These are phyloP conservation scores for Pisolithus orientalis DNA, from an alignment of 768 basidiomycete species.

Conservation along the genomic window DNA sequence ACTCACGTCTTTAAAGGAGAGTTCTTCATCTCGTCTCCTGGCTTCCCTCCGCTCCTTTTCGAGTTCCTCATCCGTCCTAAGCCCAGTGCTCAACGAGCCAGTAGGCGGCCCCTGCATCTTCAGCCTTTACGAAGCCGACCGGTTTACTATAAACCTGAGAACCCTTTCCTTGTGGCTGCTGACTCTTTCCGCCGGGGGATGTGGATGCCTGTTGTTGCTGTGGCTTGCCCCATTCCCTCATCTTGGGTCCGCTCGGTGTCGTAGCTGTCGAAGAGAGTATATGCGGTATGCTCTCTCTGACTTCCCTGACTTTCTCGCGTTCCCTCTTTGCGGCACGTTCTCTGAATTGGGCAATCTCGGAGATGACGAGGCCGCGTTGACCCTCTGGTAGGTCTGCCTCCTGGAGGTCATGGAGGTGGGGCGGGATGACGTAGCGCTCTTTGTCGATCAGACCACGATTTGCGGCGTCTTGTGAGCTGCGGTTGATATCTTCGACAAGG, in stretches of 20 bases:
- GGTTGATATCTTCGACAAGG: slow-evolving; percentile 66
- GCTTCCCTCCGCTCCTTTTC: slow-evolving; percentile 78
- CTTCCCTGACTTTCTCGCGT: slow-evolving; percentile 81
- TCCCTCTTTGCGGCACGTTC: slow-evolving; percentile 90
- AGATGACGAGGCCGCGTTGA: slow-evolving; percentile 84
- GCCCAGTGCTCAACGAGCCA: slow-evolving; percentile 29
- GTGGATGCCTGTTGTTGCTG: slow-evolving; percentile 31
- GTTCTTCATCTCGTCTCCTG: slow-evolving; percentile 71
- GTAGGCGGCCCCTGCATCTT: slow-evolving; percentile 37
- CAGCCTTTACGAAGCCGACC: slow-evolving; percentile 75
- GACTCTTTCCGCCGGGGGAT: slow-evolving; percentile 30
- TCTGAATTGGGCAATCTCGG: slow-evolving; percentile 94
- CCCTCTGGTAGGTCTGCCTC: slow-evolving; percentile 97
- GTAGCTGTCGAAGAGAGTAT: slow-evolving; percentile 24
- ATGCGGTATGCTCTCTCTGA: slow-evolving; percentile 49
- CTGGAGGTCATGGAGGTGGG: slow-evolving; percentile 94
- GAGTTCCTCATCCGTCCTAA: slow-evolving; percentile 83
- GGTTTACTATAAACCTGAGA: slow-evolving; percentile 76
- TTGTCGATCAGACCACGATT: slow-evolving; percentile 71
- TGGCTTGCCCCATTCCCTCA: slow-evolving; percentile 71
- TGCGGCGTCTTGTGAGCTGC: slow-evolving; percentile 67
- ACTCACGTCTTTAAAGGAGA: slow-evolving; percentile 82
- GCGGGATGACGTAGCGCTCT: slow-evolving; percentile 86
- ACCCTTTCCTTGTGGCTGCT: slow-evolving; percentile 56
- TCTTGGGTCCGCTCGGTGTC: slow-evolving; percentile 69